Evolutionary conservation across 1,284 basidiomycete species (phyloP).

Genomic region (Rhizopogon hawkerae): DNA sequence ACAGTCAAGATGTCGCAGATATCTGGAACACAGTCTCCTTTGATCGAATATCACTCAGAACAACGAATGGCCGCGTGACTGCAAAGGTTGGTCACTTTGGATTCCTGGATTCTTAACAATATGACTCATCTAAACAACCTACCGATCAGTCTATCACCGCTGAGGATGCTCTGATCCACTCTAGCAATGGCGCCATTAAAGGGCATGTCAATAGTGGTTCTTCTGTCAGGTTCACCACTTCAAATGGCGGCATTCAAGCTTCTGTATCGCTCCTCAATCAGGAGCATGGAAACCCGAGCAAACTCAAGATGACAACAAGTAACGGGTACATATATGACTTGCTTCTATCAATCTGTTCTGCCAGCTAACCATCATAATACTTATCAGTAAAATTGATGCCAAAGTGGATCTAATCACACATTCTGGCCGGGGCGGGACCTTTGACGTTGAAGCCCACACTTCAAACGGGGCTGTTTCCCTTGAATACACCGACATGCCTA

Average conservation of each 20-base stretch:
- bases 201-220: slow-evolving; percentile 30
- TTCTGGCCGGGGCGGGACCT: slow-evolving; percentile 18
- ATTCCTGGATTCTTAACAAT: neutral
- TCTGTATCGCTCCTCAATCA: slow-evolving; percentile 26
- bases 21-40: slow-evolving; percentile 21
- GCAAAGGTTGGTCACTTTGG: slow-evolving; percentile 16
- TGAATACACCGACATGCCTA: slow-evolving; percentile 28
- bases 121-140: neutral
- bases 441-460: slow-evolving; percentile 24
- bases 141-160: slow-evolving; percentile 17
- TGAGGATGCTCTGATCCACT: slow-evolving; percentile 18
- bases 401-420: slow-evolving; percentile 9
- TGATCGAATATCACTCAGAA: slow-evolving; percentile 16
- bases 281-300: slow-evolving; percentile 13
- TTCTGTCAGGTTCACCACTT: slow-evolving; percentile 26
- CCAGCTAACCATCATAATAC: neutral
- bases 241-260: slow-evolving; percentile 28
- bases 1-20: slow-evolving; percentile 18
- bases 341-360: neutral
- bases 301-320: slow-evolving; percentile 22
- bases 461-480: slow-evolving; percentile 30
- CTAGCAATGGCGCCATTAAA: slow-evolving; percentile 26
- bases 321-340: slow-evolving; percentile 25
- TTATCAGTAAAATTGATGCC: neutral
- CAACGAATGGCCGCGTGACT: slow-evolving; percentile 16